A percentile compares a stretch with the other conserved stretches of the same genome.
Conservation (phyloP, 2,329 filamentous ascomycete genomes). For the Neofusicoccum umdonicola region DNA sequence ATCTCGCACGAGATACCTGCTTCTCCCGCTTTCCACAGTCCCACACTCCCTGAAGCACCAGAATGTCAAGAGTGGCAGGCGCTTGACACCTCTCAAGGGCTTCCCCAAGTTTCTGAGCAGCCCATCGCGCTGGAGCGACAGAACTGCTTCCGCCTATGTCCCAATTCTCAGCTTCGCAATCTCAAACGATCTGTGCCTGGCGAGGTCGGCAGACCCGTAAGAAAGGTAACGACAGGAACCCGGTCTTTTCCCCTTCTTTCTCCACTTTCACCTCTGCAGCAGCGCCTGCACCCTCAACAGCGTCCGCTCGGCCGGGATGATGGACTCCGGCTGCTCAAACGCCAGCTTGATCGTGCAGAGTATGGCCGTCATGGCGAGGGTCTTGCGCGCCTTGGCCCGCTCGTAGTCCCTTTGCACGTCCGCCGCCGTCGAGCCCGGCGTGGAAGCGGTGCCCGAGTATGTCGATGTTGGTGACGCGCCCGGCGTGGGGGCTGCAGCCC, state of each 20-base stretch:
- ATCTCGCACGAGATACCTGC: no score
- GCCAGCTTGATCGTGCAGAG: slow-evolving; percentile 5
- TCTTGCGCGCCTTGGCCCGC: slow-evolving; percentile 9
- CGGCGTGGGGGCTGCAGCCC: background rate
- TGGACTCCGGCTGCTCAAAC: background rate
- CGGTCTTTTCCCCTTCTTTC: background rate
- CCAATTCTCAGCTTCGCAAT: no score
- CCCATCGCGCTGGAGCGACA: no score
- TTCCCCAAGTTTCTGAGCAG: no score
- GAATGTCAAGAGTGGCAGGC: no score
- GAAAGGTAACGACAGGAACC: background rate
- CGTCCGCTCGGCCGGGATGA: slow-evolving; percentile 5
- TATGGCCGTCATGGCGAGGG: background rate
- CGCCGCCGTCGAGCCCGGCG: background rate
- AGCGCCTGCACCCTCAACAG: slow-evolving; percentile 12
- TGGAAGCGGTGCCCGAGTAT: background rate
- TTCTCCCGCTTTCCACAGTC: no score
- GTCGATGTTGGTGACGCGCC: background rate
- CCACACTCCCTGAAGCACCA: no score
- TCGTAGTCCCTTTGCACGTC: slow-evolving; percentile 6
- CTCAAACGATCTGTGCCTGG: no score
- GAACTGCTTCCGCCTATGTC: no score
- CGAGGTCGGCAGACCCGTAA: no score
- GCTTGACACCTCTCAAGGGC: no score
- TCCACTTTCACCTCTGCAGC: slow-evolving; percentile 3